Base-by-base conservation (phyloP, 495 filamentous ascomycete species). In the Ramalina intermedia region DNA sequence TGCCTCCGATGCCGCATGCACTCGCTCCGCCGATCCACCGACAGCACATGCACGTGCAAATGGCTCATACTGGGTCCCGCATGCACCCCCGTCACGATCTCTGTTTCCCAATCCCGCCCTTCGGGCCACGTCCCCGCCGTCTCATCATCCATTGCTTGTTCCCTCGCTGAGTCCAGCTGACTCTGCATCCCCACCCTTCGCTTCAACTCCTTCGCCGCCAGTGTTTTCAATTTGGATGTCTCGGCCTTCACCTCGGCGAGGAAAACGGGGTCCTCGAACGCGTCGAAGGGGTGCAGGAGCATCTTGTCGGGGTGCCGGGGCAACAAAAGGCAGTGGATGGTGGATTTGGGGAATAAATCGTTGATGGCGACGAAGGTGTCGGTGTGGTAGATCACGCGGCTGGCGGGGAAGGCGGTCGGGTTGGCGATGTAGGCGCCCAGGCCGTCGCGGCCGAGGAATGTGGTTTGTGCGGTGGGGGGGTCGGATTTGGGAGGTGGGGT, bases 1-100 rank as follows among this genome's bases (percentile, higher is more conserved):
- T 98, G 91, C 60, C 88, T 93, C 47, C 75, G 67, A 58, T 88
- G 79, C 65, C 83, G 85, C 58, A 95, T 53, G 23, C 68, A 71
- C 29, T 80, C 74, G 40, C 80, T 85, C 47, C 74, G 66, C 60
- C 80, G 73, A 62, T 98, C 91, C 27, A 70, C 64, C 16, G 81
- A 80, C 27, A 98, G 61, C 35, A 98, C 77, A 64, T 98, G 91
- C 16, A 98, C 71, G 63, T 98, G 91, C 47, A 98, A 63, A 64
- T 96, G 86, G 47, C 78, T 81, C 91, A 98, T 94, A 17, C 77
- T 84, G n/a, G 91, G 91, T 48, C 78, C 72, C 2, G 84, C 83
- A 66, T 98, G 91, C 0, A 94, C 69, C 18, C 91, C 91, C 14
- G 79, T 73, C 38, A 78, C 72, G 47, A 96, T 71, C 23, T 91